phyloP scores from a whole-genome alignment of 176 grass and related monocot species.

The Melocanna baccifera region DNA sequence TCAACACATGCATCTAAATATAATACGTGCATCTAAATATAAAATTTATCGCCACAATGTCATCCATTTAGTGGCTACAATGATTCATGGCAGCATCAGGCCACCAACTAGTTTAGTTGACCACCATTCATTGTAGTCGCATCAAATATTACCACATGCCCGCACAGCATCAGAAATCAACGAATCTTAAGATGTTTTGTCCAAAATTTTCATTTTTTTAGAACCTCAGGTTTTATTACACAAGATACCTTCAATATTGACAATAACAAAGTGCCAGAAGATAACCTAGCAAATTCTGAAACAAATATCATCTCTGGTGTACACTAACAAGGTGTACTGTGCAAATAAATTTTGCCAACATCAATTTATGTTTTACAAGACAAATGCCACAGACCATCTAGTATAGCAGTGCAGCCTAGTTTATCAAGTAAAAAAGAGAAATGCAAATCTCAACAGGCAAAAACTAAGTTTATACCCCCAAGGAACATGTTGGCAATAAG shows the following conservation, averaged over 20 bases:
- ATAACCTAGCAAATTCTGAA: not conserved
- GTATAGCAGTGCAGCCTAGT: not conserved
- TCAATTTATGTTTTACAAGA: not conserved
- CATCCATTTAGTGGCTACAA: not conserved
- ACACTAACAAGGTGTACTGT: not conserved
- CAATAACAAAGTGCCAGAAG: not conserved
- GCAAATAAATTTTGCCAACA: not conserved
- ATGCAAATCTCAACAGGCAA: not conserved
- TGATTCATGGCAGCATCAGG: not conserved
- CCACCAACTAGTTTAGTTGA: not conserved
- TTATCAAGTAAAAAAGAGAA: not conserved
- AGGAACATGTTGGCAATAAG: not conserved
- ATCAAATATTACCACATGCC: slow-evolving; percentile 4
- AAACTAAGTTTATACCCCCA: not conserved
- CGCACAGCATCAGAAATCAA: not conserved
- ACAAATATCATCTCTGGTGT: not conserved
- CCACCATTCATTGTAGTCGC: not conserved
- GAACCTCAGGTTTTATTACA: not conserved
- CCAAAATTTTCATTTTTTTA: not conserved
- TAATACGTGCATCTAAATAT: slow-evolving; percentile 15
- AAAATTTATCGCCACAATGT: not conserved
- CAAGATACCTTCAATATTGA: not conserved
- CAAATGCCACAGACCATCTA: not conserved
- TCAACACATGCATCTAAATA: slow-evolving; percentile 4
- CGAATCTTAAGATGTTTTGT: not conserved